These are phyloP conservation scores for Mycosphaerelloides madeirae DNA, from an alignment of 2,329 filamentous ascomycete species.

Conservation along the genomic window DNA sequence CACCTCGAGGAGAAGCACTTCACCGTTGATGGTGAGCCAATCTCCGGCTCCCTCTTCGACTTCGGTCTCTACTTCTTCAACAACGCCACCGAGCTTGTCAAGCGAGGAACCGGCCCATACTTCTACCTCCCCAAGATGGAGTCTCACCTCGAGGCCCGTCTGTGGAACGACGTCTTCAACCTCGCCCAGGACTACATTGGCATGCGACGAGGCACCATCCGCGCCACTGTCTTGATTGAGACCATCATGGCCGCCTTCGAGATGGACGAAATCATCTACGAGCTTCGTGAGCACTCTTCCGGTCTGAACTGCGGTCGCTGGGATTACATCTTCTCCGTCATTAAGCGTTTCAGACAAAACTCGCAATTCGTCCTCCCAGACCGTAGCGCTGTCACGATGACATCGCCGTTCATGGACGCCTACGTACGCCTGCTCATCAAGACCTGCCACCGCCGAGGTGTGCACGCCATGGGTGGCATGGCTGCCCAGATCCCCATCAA, in stretches of 20 bases:
- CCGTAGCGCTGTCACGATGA: conserved; percentile 90
- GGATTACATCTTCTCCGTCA: conserved; percentile 99
- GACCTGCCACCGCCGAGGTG: conserved; percentile 92
- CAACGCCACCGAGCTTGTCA: conserved; percentile 85
- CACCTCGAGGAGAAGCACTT: conserved; percentile 98
- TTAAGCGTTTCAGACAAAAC: conserved; percentile 99
- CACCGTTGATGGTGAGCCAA: conserved; percentile 89
- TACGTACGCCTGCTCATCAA: conserved; percentile 97
- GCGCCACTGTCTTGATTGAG: conserved; percentile 93
- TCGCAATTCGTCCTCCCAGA: conserved; percentile 89
- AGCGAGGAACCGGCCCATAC: conserved; percentile 83
- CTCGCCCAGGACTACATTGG: conserved; percentile 88
- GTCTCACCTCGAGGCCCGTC: conserved; percentile 88
- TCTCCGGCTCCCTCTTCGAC: conserved; percentile 89
- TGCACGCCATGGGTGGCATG: conserved; percentile 99
- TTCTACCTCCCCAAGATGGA: conserved; percentile 97
- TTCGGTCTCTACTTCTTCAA: conserved; percentile 99
- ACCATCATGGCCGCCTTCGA: conserved; percentile 97
- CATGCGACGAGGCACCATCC: conserved; percentile 84
- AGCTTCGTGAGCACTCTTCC: conserved; percentile 91
- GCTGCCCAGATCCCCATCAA: conserved; percentile 98
- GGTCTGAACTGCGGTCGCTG: conserved; percentile 97
- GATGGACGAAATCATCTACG: conserved; percentile 99
- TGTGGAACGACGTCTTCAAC: conserved; percentile 99
- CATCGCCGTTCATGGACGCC: conserved; percentile 94